Base-by-base conservation (phyloP, 768 basidiomycete genomes). In the Auriscalpium microsporum region DNA sequence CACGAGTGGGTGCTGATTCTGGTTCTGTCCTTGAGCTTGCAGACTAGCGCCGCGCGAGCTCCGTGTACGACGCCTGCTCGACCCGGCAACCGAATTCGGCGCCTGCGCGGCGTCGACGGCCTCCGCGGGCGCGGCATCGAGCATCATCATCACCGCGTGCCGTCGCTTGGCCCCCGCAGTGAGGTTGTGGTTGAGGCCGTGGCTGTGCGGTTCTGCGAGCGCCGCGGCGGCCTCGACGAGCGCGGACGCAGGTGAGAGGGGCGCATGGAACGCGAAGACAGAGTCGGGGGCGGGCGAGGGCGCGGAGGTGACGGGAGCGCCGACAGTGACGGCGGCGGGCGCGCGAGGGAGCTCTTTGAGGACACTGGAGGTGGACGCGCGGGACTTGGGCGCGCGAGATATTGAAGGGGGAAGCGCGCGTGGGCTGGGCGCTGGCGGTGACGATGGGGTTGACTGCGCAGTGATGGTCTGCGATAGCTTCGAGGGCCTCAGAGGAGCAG, bases 71-170 rank as follows among this genome's bases (percentile, higher is more conserved):
- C 85, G 72, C 54, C 81, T 73, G 17, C 75, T 63, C 21, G 69
- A 70, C 36, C 64, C 69, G 7, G 68, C 66, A 40, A 58, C 58
- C 51, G 78, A 68, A 2, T 75, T 62, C 38, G 67, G 68, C 23
- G 73, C 64, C 33, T 72, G 61, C 36, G 67, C 69, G 21, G 73
- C 63, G 28, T 72, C 71, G 0, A 75, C 60, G 11, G 77, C 46
- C n/a, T 55, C 50, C 8, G 60, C 59, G 3, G 77, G 62, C 14
- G 74, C 63, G 0, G 83, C 72, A 60, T 88, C 86, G 3, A 86
- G 75, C 76, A 84, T 80, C 78, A 87, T 82, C 83, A 89, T 87
- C 63, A 86, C 77, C 0, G 86, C 84, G 61, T 90, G 86, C 36
- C 88, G 78, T 8, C 89, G 81, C 68, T 90, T 90, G 1, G 80